A percentile compares a stretch with the other conserved stretches of the same genome.
phyloP scores from a whole-genome alignment of 164 flowering plant species.

The Vitis labrusca region DNA sequence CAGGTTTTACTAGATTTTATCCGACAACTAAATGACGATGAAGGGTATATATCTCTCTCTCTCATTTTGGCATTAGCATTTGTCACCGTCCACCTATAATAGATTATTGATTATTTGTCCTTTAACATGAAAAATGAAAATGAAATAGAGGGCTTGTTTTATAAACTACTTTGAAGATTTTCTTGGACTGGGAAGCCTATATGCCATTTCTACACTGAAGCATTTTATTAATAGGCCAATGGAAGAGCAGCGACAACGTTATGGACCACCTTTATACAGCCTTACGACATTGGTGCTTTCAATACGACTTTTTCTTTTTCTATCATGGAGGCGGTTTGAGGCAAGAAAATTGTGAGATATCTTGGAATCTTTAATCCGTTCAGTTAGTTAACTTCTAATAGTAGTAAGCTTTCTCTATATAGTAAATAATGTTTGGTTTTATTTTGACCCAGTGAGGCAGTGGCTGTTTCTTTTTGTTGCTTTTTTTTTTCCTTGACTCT shows the following conservation, averaged over 20 bases:
- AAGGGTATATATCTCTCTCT: conserved; percentile 53
- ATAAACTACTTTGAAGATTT: background rate
- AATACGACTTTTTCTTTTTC: conserved; percentile 58
- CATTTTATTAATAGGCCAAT: conserved; percentile 64
- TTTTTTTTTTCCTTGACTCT: background rate
- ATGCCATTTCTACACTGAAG: conserved; percentile 1
- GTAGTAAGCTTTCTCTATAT: background rate
- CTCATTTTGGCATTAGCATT: background rate
- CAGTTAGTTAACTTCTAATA: background rate
- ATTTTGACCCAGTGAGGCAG: background rate
- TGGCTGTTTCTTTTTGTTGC: conserved; percentile 4
- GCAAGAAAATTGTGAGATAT: conserved; percentile 65
- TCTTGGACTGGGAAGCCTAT: background rate
- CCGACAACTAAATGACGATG: conserved; percentile 88
- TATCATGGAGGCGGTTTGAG: conserved; percentile 64
- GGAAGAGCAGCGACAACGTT: conserved; percentile 96
- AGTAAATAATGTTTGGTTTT: background rate
- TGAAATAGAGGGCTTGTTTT: background rate
- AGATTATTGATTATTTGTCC: background rate
- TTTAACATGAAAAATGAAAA: background rate
- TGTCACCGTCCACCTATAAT: background rate
- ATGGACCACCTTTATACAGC: conserved; percentile 88
- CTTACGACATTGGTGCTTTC: conserved; percentile 75
- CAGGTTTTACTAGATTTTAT: conserved; percentile 94
- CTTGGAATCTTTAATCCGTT: conserved; percentile 10